Conservation (phyloP, 371 early-diverging fungal genomes). For the Actinomortierella wolfii region DNA sequence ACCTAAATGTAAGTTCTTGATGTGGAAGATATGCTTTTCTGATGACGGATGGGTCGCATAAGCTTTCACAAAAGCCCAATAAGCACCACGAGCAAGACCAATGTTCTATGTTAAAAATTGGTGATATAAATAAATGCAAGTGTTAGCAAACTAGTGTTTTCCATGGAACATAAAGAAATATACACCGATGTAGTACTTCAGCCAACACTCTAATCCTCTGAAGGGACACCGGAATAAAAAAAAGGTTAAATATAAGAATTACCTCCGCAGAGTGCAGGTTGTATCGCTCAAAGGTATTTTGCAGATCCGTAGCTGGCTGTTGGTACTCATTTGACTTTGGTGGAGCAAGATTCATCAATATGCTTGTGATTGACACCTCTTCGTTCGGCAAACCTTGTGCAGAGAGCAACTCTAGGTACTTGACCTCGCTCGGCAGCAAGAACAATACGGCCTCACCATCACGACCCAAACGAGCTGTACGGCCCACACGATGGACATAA, state of each 20-base stretch:
- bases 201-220: background rate
- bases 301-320: slow-evolving; percentile 63
- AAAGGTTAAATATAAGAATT: slow-evolving; percentile 14
- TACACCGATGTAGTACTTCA: background rate
- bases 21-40: slow-evolving; percentile 90
- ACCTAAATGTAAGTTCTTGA: slow-evolving; percentile 92
- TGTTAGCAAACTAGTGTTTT: background rate
- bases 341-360: slow-evolving; percentile 51
- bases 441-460: slow-evolving; percentile 86
- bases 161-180: background rate
- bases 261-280: slow-evolving; percentile 58
- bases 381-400: slow-evolving; percentile 67
- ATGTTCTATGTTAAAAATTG: slow-evolving; percentile 51
- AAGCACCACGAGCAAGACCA: slow-evolving; percentile 77
- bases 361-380: slow-evolving; percentile 53
- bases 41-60: slow-evolving; percentile 87
- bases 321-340: slow-evolving; percentile 56
- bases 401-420: slow-evolving; percentile 78
- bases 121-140: background rate
- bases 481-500: slow-evolving; percentile 97
- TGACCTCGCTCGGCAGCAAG: slow-evolving; percentile 87
- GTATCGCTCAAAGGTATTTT: slow-evolving; percentile 69
- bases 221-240: background rate
- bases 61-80: slow-evolving; percentile 86
- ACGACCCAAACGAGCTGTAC: slow-evolving; percentile 96